These are phyloP conservation scores for Penicillium arizonense DNA, from an alignment of 495 filamentous ascomycete genomes.

Conservation along the genomic window DNA sequence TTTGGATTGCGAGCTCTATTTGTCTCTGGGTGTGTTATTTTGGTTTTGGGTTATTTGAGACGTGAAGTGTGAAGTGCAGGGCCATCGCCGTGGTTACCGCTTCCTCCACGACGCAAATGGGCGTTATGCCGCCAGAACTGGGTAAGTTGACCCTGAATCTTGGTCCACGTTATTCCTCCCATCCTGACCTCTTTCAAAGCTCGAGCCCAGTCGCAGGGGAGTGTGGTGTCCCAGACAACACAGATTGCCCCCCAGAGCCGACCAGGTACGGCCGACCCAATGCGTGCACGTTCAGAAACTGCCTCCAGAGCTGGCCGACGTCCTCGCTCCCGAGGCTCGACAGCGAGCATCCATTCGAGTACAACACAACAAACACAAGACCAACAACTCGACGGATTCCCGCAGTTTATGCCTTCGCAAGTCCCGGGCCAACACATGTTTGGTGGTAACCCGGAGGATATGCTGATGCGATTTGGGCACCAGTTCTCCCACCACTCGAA, in stretches of 20 bases:
- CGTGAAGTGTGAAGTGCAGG: slow-evolving; percentile 15
- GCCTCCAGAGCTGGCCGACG: slow-evolving; percentile 62
- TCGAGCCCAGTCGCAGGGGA: slow-evolving; percentile 29
- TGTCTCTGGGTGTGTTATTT: slow-evolving; percentile 9
- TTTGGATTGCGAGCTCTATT: slow-evolving; percentile 13
- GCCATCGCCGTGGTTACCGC: slow-evolving; percentile 32
- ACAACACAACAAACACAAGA: slow-evolving; percentile 66
- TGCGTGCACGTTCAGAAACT: slow-evolving; percentile 59
- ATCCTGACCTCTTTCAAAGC: slow-evolving; percentile 10
- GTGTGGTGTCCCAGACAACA: slow-evolving; percentile 38
- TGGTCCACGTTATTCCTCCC: not conserved
- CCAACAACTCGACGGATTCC: slow-evolving; percentile 51
- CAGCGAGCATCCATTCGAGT: slow-evolving; percentile 73
- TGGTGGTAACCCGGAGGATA: slow-evolving; percentile 58
- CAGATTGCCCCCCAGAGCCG: slow-evolving; percentile 39
- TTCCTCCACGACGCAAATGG: slow-evolving; percentile 22
- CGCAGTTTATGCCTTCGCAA: slow-evolving; percentile 54
- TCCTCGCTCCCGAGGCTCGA: slow-evolving; percentile 77
- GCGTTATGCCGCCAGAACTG: slow-evolving; percentile 26
- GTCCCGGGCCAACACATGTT: slow-evolving; percentile 52
- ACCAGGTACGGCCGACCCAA: slow-evolving; percentile 44
- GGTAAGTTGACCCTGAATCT: slow-evolving; percentile 15
- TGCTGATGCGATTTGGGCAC: slow-evolving; percentile 57
- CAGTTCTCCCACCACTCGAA: slow-evolving; percentile 54
- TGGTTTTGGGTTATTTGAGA: slow-evolving; percentile 1